These are phyloP conservation scores for Penicillium paxilli DNA, from an alignment of 495 filamentous ascomycete genomes.

Conservation along the genomic window DNA sequence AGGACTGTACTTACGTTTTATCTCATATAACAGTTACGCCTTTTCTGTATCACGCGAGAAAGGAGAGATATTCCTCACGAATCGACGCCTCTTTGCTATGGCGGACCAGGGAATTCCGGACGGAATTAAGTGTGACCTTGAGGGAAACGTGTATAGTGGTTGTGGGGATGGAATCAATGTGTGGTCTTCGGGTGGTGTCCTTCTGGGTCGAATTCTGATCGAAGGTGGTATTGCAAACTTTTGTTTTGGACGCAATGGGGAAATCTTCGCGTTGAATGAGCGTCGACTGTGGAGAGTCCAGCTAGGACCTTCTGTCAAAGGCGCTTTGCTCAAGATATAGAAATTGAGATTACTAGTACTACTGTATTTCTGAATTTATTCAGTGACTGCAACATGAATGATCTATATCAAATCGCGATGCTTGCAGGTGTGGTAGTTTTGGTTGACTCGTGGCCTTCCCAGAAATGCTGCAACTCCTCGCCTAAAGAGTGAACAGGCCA, in stretches of 20 bases:
- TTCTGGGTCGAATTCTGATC: conserved; percentile 57
- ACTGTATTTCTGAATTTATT: no score
- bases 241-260: conserved; percentile 42
- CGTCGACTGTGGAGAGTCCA: conserved; percentile 39
- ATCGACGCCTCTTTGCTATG: conserved; percentile 59
- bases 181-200: conserved; percentile 55
- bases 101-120: conserved; percentile 55
- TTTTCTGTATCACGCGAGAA: conserved; percentile 25
- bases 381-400: no score
- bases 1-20: no score
- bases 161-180: conserved; percentile 64
- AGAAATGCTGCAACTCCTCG: conserved; percentile 17
- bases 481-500: conserved; percentile 22
- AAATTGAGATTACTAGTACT: background rate
- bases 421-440: background rate
- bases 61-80: conserved; percentile 40
- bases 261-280: conserved; percentile 44
- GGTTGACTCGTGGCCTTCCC: conserved; percentile 3
- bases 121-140: conserved; percentile 59
- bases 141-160: conserved; percentile 61
- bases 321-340: conserved; percentile 29
- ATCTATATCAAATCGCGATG: no score
- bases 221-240: conserved; percentile 43
- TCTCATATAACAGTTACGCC: no score
- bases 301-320: conserved; percentile 28